Evolutionary conservation across 2,329 filamentous ascomycete genomes (phyloP), one percentile per base, ranked within the genome.

Genomic region (Nemania sp.): DNA sequence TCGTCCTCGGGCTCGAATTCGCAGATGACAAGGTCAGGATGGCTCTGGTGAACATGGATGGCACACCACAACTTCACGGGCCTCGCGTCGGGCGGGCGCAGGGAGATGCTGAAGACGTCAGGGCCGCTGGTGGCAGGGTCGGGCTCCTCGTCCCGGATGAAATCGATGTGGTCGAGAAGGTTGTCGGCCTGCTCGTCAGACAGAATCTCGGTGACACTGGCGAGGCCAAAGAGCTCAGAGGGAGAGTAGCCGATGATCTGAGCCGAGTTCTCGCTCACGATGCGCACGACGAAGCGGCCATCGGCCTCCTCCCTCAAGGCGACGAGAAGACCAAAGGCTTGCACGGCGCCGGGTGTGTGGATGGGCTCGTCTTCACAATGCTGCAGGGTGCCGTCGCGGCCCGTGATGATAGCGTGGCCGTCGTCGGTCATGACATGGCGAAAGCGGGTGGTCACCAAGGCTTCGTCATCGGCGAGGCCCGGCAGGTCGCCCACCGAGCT

Each of bases 321-420:
- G 26, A 96, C 65, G 20, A 96, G 75, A 3, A 89, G 77, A 1
- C 91, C 91, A 62, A 96, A 96, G 1, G 82, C 79, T 68, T 96
- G 91, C 0, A 92, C 74, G 1, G 89, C 89, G 28, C 91, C 91
- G 1, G 91, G 91, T 1, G 91, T 87, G 61, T 93, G 90, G 22
- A 96, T 96, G 0, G 91, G 91, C 65, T 96, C 91, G 65, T 96
- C 91, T 70, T 96, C 91, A 66, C 91, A 96, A 47, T 84, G 81
- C 67, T 95, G 89, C 39, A 94, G 73, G 1, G 80, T 82, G 2
- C 84, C 86, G 48, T 90, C 85, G 50, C 88, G 80, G 5, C 91
- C 91, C 1, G 90, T 94, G 49, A 96, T 89, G 24, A 96, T 82
- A 22, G 88, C 84, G 72, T 96, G 90, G 0, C 91, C 91, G 14